These are phyloP conservation scores for Nicotiana knightiana DNA, from an alignment of 257 asterid genomes.

Conservation along the genomic window DNA sequence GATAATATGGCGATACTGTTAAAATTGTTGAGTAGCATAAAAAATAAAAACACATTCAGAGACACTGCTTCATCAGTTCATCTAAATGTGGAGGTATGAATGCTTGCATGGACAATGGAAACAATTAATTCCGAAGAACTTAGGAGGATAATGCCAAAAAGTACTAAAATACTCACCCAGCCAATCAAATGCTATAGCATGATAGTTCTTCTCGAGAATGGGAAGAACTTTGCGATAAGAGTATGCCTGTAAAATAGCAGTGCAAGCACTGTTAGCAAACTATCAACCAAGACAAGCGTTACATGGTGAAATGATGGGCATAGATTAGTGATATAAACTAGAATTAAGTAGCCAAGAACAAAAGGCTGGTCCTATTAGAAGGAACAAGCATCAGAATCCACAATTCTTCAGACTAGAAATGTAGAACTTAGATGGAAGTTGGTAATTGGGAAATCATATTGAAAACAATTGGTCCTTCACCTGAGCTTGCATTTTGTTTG, in stretches of 20 bases:
- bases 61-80: neutral
- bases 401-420: neutral
- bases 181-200: constrained; percentile 84
- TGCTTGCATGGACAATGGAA: neutral
- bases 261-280: neutral
- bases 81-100: neutral
- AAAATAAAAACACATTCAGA: neutral
- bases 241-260: constrained; percentile 54
- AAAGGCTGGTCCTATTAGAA: neutral
- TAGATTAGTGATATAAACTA: neutral
- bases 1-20: neutral
- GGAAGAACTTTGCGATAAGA: constrained; percentile 88
- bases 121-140: neutral
- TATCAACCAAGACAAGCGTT: neutral
- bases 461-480: neutral
- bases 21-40: neutral
- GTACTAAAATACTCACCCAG: constrained; percentile 44
- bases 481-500: neutral
- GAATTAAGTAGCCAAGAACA: neutral
- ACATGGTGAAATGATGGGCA: neutral
- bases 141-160: neutral
- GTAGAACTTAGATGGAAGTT: neutral
- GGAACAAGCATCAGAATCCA: neutral
- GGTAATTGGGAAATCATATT: neutral
- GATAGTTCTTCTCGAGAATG: constrained; percentile 66